These are phyloP conservation scores for Aureobasidium pullulans DNA, from an alignment of 2,329 filamentous ascomycete species.

Conservation along the genomic window DNA sequence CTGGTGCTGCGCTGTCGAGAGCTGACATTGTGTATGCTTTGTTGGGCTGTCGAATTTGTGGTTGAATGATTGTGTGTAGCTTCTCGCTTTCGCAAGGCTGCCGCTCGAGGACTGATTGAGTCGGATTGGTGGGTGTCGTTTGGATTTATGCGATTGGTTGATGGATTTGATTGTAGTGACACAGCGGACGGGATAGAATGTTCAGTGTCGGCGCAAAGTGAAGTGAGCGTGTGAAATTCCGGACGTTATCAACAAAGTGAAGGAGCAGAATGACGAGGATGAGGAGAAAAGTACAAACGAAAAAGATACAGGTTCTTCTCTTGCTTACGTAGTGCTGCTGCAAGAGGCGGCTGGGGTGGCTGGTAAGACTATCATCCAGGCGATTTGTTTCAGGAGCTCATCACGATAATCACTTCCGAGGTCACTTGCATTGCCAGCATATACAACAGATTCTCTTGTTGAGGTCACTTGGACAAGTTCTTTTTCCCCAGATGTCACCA, in stretches of 20 bases:
- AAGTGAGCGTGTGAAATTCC: not conserved
- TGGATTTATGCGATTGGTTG: not conserved
- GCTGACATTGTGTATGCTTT: not conserved
- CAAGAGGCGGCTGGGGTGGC: conserved; percentile 12
- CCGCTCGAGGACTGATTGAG: not conserved
- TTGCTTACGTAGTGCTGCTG: conserved; percentile 12
- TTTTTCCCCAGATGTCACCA: not conserved
- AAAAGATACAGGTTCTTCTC: conserved; percentile 7
- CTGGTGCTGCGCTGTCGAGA: not conserved
- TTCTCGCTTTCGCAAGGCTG: not conserved
- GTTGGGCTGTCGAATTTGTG: not conserved
- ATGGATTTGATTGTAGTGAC: not conserved
- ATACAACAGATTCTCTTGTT: not conserved
- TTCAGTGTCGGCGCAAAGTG: not conserved
- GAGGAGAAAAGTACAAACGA: conserved; percentile 2
- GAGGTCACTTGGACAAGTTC: not conserved
- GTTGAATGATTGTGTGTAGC: not conserved
- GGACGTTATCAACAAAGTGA: conserved; percentile 1
- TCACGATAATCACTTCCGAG: not conserved
- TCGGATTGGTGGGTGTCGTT: not conserved
- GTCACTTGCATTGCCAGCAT: not conserved
- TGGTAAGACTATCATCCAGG: not conserved
- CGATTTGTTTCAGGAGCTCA: not conserved
- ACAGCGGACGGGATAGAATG: not conserved
- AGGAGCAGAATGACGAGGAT: not conserved